phyloP scores from a whole-genome alignment of 768 basidiomycete species.

The Leccinellum luteum region DNA sequence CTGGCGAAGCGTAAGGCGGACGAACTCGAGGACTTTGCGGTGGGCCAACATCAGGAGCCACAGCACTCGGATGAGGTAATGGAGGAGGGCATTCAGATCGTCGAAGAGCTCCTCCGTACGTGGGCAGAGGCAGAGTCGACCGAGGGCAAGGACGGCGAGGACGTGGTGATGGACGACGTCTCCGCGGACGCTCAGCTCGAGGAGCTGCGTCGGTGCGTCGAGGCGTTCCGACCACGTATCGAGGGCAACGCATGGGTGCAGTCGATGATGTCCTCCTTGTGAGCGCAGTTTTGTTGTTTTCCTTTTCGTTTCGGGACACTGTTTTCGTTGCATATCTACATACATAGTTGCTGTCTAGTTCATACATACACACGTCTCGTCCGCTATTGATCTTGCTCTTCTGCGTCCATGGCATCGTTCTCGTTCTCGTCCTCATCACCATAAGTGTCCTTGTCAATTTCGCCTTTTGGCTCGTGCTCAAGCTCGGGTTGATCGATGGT shows the following conservation, averaged over 20 bases:
- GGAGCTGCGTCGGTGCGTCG: conserved; percentile 58
- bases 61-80: conserved; percentile 57
- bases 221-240: conserved; percentile 63
- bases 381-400: conserved; percentile 9
- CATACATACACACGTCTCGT: conserved; percentile 6
- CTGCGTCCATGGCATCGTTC: conserved; percentile 10
- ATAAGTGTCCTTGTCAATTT: neutral
- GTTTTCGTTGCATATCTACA: neutral
- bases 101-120: conserved; percentile 70
- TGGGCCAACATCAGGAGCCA: conserved; percentile 36
- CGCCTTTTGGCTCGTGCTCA: neutral
- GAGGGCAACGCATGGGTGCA: conserved; percentile 80
- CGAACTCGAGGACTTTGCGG: conserved; percentile 83
- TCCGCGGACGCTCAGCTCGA: conserved; percentile 36
- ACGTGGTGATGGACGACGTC: conserved; percentile 52
- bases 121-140: conserved; percentile 57
- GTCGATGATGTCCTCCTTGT: conserved; percentile 48
- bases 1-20: conserved; percentile 91
- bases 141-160: conserved; percentile 37
- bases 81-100: conserved; percentile 76
- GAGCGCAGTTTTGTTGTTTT: conserved; percentile 1
- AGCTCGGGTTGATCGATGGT: neutral
- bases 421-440: conserved; percentile 5
- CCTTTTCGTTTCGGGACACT: neutral
- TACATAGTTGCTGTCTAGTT: conserved; percentile 11